Evolutionary conservation across 2,329 filamentous ascomycete genomes (phyloP), one percentile per base, ranked within the genome.

Genomic region (Hypomyces perniciosus): DNA sequence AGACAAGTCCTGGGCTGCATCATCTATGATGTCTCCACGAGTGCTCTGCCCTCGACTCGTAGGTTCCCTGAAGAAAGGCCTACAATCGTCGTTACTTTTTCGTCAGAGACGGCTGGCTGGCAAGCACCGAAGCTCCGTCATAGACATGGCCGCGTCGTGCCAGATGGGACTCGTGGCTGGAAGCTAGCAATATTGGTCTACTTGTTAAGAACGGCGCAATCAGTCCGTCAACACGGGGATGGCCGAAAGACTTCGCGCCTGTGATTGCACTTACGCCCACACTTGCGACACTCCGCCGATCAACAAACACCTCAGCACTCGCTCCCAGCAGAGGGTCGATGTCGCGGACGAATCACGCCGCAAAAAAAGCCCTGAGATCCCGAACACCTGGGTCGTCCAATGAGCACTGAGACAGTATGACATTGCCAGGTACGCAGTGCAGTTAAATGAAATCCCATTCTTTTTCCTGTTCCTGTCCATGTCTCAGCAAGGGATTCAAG

Each of bases 1-100:
- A 61, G 59, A 57, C 59, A 51, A 61, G 59, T 56, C 57, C 55
- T 58, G 45, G 52, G 56, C 56, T 7, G 39, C 52, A 51, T 55
- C 40, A 54, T 54, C 55, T 46, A 57, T 51, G 54, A 56, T 61
- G 56, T 55, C 46, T 55, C 34, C 48, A 49, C 50, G 50, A 53
- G 48, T 47, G 52, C 58, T 52, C 13, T 10, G 10, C 8, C 9
- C 27, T 28, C 27, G 13, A 20, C 39, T 28, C 13, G 10, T 12
- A 42, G 26, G 39, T 13, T 42, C 39, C 39, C 39, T 28, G 13
- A 42, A 20, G 20, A 20, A 42, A 20, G 20, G 20, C 8, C 35
- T 38, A 38, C 5, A 38, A n/a, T 38, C 10, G 35, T 38, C 35
- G 12, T n/a, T 26, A 35, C 7, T 28, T n/a, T 42, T 8, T 35